phyloP scores from a whole-genome alignment of 768 basidiomycete species.

The Macrolepiota dolichaula region DNA sequence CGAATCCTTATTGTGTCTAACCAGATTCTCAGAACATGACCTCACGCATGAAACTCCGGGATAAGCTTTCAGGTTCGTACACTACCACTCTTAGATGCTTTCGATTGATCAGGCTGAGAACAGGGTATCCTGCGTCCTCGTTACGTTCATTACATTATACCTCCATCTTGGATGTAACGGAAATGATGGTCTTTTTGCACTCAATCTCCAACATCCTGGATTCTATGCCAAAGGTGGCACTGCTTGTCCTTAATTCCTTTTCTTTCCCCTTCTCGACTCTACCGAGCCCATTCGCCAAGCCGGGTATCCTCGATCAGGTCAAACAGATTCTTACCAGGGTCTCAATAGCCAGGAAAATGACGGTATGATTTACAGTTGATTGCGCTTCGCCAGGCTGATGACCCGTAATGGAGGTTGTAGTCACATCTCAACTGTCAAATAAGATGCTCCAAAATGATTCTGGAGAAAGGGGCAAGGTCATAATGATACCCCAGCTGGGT shows the following conservation, averaged over 20 bases:
- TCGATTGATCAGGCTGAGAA: constrained; percentile 11
- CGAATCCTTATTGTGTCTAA: not conserved
- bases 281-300: constrained; percentile 35
- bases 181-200: constrained; percentile 57
- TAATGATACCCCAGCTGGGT: constrained; percentile 71
- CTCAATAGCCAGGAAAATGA: constrained; percentile 44
- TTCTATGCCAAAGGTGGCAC: constrained; percentile 45
- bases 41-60: constrained; percentile 26
- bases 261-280: constrained; percentile 62
- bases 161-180: constrained; percentile 43
- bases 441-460: constrained; percentile 66
- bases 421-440: constrained; percentile 68
- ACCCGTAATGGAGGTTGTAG: constrained; percentile 30
- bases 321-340: constrained; percentile 50
- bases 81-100: constrained; percentile 10
- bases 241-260: constrained; percentile 66
- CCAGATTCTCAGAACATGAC: constrained; percentile 49
- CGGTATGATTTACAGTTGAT: constrained; percentile 32
- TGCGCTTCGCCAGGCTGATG: not conserved
- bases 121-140: not conserved
- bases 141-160: constrained; percentile 34
- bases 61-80: constrained; percentile 23
- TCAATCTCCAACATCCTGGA: constrained; percentile 46
- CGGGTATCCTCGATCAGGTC: constrained; percentile 44
- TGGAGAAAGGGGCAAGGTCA: constrained; percentile 56